Base-by-base conservation (phyloP, 106 monocot species). In the Dendrobium nobile region DNA sequence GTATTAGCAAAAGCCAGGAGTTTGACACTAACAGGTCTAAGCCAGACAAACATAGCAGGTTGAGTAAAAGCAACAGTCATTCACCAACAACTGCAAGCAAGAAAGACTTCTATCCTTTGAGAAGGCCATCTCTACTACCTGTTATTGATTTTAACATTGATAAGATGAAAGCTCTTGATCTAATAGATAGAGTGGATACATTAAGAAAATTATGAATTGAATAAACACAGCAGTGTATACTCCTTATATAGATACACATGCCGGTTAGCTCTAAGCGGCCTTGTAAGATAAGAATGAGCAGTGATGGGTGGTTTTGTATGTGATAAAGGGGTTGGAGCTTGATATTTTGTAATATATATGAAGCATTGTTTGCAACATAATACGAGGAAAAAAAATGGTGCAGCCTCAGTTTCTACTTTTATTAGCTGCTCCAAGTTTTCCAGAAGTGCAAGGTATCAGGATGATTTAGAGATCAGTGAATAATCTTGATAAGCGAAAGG, bases 1-100 rank as follows among this genome's bases (percentile, higher is more conserved):
- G 95, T 70, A 91, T 99, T 80, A 99, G 95, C 85, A 99, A 88
- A 80, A 99, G 99, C 74, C 99, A 95, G 82, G 99, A 99, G 78
- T 95, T 99, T 42, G 86, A 84, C 31, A 84, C 80, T 0, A 81
- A 28, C 18, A 88, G 55, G 54, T 51, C 79, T 19, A 87, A 82
- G 55, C 47, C 80, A 26, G 70, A 72, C 48, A 89, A 93, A 61
- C 75, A 90, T 17, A 79, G 56, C 47, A 86, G 95, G 77, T 68
- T 95, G 87, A 90, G 86, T 55, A 99, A 99, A 81, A 99, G 99
- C 78, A 99, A 67, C 59, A 95, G 91, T 67, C 93, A 99, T 75
- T 93, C 99, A 3, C 95, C 99, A 0, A 78, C 83, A 16, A 78
- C 82, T 70, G 86, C 79, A 19, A 84, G 72, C 55, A 85, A 72